These are phyloP conservation scores for Colletotrichum scovillei DNA, from an alignment of 2,329 filamentous ascomycete species.

Conservation along the genomic window DNA sequence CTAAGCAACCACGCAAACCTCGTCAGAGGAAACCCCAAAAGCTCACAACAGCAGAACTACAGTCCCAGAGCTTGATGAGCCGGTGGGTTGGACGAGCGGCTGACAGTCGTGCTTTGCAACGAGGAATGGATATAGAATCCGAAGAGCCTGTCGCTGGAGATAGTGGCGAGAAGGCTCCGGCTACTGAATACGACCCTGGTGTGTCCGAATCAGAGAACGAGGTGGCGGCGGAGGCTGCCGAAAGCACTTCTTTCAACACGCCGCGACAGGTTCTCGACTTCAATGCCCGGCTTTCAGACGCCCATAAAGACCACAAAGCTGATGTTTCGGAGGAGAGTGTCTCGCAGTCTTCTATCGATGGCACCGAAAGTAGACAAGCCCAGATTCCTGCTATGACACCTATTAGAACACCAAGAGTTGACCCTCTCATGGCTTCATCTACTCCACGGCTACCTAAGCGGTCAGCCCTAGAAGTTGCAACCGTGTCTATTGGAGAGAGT, in stretches of 20 bases:
- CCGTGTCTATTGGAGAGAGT: constrained; percentile 78
- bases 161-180: neutral
- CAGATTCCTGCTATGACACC: constrained; percentile 36
- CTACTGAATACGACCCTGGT: neutral
- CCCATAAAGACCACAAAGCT: constrained; percentile 39
- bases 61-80: constrained; percentile 29
- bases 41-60: constrained; percentile 35
- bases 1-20: neutral
- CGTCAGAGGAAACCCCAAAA: neutral
- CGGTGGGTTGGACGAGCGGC: constrained; percentile 18
- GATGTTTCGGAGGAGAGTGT: neutral
- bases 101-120: neutral
- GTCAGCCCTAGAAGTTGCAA: constrained; percentile 70
- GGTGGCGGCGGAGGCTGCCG: neutral
- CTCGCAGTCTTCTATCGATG: neutral
- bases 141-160: neutral
- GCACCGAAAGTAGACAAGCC: constrained; percentile 30
- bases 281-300: constrained; percentile 47
- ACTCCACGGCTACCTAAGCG: constrained; percentile 59
- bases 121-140: neutral
- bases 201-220: neutral
- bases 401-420: constrained; percentile 6
- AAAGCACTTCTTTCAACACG: neutral
- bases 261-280: constrained; percentile 47
- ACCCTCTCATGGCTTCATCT: neutral